Evolutionary conservation across 2,329 filamentous ascomycete genomes (phyloP).

Genomic region (Xylaria sp.): DNA sequence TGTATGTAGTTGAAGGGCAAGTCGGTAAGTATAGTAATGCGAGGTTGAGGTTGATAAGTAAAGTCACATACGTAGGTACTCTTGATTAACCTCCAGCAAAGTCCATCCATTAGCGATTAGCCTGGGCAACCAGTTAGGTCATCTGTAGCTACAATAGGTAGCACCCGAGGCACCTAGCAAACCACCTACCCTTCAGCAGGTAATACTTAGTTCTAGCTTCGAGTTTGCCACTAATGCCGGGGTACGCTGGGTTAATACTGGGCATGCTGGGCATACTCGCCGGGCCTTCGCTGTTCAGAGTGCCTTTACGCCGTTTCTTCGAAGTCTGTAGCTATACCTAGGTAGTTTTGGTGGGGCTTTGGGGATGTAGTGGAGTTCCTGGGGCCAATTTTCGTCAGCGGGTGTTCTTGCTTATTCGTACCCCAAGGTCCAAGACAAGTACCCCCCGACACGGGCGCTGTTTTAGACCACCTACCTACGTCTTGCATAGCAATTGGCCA

Average conservation of each 20-base stretch:
- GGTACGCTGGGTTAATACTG: not conserved
- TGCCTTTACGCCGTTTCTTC: not conserved
- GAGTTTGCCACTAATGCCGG: conserved; percentile 11
- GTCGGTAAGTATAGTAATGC: not conserved
- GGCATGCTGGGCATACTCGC: not conserved
- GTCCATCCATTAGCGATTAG: not conserved
- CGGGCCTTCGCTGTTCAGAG: conserved; percentile 7
- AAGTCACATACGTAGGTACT: too few species aligned
- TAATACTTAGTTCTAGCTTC: not conserved
- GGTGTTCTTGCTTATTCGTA: not conserved
- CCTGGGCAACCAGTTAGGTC: conserved; percentile 15
- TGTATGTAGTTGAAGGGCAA: conserved; percentile 21
- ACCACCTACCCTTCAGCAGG: not conserved
- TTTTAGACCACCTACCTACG: not conserved
- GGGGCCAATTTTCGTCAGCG: conserved; percentile 8
- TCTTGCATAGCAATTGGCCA: conserved; percentile 24
- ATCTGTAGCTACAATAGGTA: not conserved
- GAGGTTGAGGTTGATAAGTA: conserved; percentile 1
- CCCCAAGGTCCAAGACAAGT: conserved; percentile 16
- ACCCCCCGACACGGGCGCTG: not conserved
- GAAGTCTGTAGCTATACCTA: conserved; percentile 17
- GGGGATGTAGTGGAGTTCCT: conserved; percentile 20
- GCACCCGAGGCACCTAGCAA: not conserved
- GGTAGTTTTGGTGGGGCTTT: conserved; percentile 1
- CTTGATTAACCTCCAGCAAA: not conserved